These are phyloP conservation scores for Aspergillus costaricaensis DNA, from an alignment of 2,329 filamentous ascomycete species.

Conservation along the genomic window DNA sequence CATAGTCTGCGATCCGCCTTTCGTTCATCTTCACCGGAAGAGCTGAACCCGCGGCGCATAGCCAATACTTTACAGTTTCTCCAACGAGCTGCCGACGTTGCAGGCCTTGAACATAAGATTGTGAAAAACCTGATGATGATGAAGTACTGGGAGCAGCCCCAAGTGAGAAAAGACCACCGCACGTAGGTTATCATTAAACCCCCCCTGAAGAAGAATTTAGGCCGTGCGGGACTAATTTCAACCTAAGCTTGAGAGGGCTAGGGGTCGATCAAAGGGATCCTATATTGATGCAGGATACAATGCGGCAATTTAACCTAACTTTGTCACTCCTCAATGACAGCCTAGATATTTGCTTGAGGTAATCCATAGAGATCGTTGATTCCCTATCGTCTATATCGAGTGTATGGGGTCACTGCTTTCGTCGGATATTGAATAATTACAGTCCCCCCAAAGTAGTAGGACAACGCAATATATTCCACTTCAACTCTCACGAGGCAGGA, in stretches of 20 bases:
- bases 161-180: constrained; percentile 32
- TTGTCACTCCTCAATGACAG: constrained; percentile 52
- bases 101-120: constrained; percentile 50
- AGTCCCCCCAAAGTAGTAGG: not conserved
- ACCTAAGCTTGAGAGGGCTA: constrained; percentile 31
- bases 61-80: constrained; percentile 51
- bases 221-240: constrained; percentile 24
- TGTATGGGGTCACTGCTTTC: not conserved
- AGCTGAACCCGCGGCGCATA: constrained; percentile 44
- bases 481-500: not conserved
- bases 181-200: constrained; percentile 30
- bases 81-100: constrained; percentile 40
- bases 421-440: not conserved
- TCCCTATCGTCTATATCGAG: not conserved
- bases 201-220: not conserved
- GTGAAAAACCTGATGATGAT: constrained; percentile 48
- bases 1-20: constrained; percentile 47
- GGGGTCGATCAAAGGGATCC: constrained; percentile 30
- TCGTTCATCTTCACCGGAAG: constrained; percentile 36
- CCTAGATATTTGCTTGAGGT: constrained; percentile 46
- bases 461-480: not conserved
- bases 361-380: not conserved
- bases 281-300: constrained; percentile 37
- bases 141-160: constrained; percentile 46
- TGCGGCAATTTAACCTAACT: constrained; percentile 47